Percentiles rank a stretch among this genome's conserved stretches.
These are phyloP conservation scores for Saururus chinensis DNA, from an alignment of 164 flowering plant genomes.

Conservation along the genomic window DNA sequence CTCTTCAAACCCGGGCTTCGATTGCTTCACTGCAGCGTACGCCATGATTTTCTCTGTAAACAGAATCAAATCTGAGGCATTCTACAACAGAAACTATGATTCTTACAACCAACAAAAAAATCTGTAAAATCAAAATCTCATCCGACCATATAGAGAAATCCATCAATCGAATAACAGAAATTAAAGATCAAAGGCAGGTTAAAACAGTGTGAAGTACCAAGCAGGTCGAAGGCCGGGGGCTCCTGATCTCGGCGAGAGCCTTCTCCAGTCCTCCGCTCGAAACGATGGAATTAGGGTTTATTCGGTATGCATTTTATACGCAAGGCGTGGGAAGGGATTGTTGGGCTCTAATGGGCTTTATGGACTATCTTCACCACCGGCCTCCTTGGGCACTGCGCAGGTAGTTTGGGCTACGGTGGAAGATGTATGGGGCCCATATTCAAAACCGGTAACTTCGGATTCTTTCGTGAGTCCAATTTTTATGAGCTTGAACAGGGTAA, in stretches of 20 bases:
- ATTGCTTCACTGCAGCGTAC: slow-evolving; percentile 19
- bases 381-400: too few species aligned
- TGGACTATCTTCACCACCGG: too few species aligned
- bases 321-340: neutral
- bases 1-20: slow-evolving; percentile 29
- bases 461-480: too few species aligned
- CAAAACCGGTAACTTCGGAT: too few species aligned
- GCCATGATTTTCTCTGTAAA: slow-evolving; percentile 9
- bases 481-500: too few species aligned
- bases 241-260: neutral
- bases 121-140: neutral
- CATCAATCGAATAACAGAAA: too few species aligned
- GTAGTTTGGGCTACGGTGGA: too few species aligned
- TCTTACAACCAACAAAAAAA: too few species aligned
- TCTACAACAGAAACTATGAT: neutral
- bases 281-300: slow-evolving; percentile 1
- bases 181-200: too few species aligned
- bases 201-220: neutral
- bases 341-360: too few species aligned
- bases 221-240: neutral
- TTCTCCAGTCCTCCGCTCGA: neutral
- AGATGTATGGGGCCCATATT: too few species aligned
- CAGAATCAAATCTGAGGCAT: neutral
- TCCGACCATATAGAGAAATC: too few species aligned
- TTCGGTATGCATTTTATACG: neutral